These are phyloP conservation scores for Saturnispora quitensis DNA, from an alignment of 805 yeast genomes.

Conservation along the genomic window DNA sequence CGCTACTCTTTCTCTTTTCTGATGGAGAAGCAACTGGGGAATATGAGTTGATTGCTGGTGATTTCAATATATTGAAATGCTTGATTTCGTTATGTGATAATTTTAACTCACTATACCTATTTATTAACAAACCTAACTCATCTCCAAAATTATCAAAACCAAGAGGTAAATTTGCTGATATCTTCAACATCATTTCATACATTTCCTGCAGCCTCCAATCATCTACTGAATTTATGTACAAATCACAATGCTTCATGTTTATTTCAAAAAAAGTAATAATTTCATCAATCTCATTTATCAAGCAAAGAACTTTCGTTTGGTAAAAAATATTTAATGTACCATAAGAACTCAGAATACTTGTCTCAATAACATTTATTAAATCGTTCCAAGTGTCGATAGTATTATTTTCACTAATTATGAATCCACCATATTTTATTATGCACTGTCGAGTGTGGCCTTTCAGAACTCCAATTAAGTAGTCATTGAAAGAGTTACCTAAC, in stretches of 20 bases:
- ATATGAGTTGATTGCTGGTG: not conserved
- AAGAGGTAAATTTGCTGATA: not conserved
- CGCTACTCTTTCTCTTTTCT: slow-evolving; percentile 23
- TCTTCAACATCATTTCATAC: slow-evolving; percentile 1
- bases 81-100: slow-evolving; percentile 1
- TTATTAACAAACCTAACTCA: not conserved
- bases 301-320: slow-evolving; percentile 1
- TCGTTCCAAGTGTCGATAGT: not conserved
- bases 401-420: not conserved
- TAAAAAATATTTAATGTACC: not conserved
- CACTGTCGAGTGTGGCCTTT: slow-evolving; percentile 2
- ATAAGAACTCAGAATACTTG: not conserved
- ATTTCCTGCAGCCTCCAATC: slow-evolving; percentile 8
- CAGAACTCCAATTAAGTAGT: slow-evolving; percentile 1
- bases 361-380: not conserved
- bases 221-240: not conserved
- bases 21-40: not conserved
- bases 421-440: slow-evolving; percentile 3
- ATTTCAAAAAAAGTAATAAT: not conserved
- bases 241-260: not conserved
- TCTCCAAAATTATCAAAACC: not conserved
- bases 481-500: not conserved
- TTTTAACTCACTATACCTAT: slow-evolving; percentile 2
- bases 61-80: slow-evolving; percentile 4
- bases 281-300: not conserved